Conservation (phyloP, 129 eudicot genomes). For the Sambucus nigra region DNA sequence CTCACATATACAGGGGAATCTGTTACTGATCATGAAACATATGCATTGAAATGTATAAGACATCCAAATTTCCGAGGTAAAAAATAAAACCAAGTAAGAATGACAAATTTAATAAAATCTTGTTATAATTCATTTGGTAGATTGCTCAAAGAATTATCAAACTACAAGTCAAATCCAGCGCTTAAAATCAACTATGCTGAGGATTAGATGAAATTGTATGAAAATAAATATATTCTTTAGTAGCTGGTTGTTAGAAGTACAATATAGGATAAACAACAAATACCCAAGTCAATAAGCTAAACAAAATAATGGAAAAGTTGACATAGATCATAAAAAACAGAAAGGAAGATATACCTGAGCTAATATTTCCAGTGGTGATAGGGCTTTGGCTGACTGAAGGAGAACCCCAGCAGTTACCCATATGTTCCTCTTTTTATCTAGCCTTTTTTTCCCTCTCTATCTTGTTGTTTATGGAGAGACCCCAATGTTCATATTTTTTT, state of each 20-base stretch:
- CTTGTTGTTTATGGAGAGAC: neutral
- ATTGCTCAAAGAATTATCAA: neutral
- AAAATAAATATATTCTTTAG: neutral
- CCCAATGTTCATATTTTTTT: neutral
- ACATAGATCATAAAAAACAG: neutral
- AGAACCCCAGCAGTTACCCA: conserved; percentile 42
- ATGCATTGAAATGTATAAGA: neutral
- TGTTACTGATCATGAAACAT: neutral
- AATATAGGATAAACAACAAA: neutral
- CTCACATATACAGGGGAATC: neutral
- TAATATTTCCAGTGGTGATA: conserved; percentile 15
- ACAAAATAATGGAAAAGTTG: neutral
- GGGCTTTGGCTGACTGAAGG: conserved; percentile 20
- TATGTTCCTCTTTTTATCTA: neutral
- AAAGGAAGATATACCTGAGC: conserved; percentile 13
- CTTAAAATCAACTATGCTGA: no score
- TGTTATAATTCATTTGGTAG: neutral
- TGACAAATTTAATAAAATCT: neutral
- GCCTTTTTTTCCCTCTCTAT: neutral
- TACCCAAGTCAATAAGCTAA: neutral
- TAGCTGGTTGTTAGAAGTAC: no score
- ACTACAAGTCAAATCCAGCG: no score
- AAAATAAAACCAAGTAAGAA: no score
- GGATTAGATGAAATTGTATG: neutral
- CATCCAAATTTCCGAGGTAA: neutral